phyloP scores from a whole-genome alignment of 1,284 basidiomycete genomes.

The Leccinum griseonigrum region DNA sequence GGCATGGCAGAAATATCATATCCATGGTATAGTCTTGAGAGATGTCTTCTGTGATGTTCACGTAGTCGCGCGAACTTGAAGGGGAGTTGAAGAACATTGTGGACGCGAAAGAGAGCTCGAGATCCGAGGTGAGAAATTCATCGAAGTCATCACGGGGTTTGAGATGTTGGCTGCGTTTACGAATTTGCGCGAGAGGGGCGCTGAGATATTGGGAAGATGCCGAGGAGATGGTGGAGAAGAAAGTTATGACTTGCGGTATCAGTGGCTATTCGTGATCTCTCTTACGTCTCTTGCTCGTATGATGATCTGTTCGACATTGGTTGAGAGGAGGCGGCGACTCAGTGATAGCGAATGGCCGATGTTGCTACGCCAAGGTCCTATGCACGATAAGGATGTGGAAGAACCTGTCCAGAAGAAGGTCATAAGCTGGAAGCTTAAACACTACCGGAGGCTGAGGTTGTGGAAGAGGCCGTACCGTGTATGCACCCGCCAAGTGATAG shows the following conservation, averaged over 20 bases:
- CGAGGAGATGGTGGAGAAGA: slow-evolving; percentile 40
- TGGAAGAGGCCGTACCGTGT: too few relatives aligned
- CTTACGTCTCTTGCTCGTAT: slow-evolving; percentile 45
- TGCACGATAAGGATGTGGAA: too few relatives aligned
- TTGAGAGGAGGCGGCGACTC: too few relatives aligned
- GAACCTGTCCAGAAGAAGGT: too few relatives aligned
- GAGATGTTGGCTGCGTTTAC: slow-evolving; percentile 44
- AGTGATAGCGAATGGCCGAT: too few relatives aligned
- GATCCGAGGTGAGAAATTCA: slow-evolving; percentile 65
- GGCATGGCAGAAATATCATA: slow-evolving; percentile 62
- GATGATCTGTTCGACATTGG: slow-evolving; percentile 24
- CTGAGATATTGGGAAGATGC: slow-evolving; percentile 43
- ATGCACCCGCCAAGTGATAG: too few relatives aligned
- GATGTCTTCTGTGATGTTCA: slow-evolving; percentile 44
- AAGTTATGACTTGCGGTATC: slow-evolving; percentile 44
- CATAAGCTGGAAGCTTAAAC: too few relatives aligned
- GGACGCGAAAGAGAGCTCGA: slow-evolving; percentile 77
- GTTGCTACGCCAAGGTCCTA: too few relatives aligned
- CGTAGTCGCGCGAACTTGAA: slow-evolving; percentile 37
- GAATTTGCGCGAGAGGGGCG: slow-evolving; percentile 35
- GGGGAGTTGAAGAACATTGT: slow-evolving; percentile 76
- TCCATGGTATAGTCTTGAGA: slow-evolving; percentile 67
- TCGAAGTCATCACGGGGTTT: slow-evolving; percentile 52
- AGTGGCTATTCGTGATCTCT: slow-evolving; percentile 32
- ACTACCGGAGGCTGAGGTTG: too few relatives aligned